Evolutionary conservation across 2,329 filamentous ascomycete genomes (phyloP), one percentile per base, ranked within the genome.

Genomic region (Xylaria digitata): DNA sequence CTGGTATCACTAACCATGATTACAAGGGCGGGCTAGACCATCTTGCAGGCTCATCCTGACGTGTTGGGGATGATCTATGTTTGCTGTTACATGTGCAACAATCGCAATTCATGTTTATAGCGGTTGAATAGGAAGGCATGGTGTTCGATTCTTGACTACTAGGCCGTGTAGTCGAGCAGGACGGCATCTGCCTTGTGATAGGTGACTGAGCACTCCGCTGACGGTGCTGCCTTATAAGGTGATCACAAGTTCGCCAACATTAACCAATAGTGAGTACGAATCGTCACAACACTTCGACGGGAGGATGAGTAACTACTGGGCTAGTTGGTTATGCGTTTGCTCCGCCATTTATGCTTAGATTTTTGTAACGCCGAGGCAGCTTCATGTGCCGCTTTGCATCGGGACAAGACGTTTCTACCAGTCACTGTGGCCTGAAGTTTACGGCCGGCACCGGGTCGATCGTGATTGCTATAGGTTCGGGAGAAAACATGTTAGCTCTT

Each of bases 351-450:
- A n/a, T 42, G 17, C 6, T n/a, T 15, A 49, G 13, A 19, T 15
- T 34, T 3, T 32, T 34, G 17, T 40, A 40, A 9, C 34, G 26
- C 46, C 46, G 21, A n/a, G 52, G 23, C 15, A 17, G 8, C 42
- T 26, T 65, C 37, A n/a, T 21, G 32, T 55, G 59, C 54, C 60
- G 50, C 48, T 43, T 66, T 54, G 19, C 19, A 43, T 56, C 32
- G 56, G 52, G 23, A 5, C 15, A n/a, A 17, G 32, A 30, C 37
- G 8, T 17, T 30, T 2, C 9, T 19, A 26, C 26, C 13, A 5
- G 7, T 21, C n/a, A 6, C n/a, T 45, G 17, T 30, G 19, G 37
- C 46, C 45, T 42, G n/a, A 15, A n/a, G 32, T 13, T 54, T 13
- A 26, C 30, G 30, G n/a, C 26, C n/a, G 13, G 5, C 3, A 7